phyloP scores from a whole-genome alignment of 306 rosid species.

The Cyamopsis tetragonoloba region DNA sequence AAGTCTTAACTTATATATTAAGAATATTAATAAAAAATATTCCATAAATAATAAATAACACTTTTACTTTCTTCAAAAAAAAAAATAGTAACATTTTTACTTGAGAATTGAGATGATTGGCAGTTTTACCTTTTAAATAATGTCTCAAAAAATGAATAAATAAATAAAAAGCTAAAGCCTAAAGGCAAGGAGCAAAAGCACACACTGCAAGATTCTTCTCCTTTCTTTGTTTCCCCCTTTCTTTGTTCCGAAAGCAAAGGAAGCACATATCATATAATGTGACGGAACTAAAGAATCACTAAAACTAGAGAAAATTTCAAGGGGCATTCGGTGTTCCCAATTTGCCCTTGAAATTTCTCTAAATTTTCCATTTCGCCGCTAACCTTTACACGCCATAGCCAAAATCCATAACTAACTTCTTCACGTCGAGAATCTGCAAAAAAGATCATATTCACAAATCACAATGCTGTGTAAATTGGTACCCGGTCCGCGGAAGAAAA shows the following conservation, averaged over 20 bases:
- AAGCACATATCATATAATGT: neutral
- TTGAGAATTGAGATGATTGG: neutral
- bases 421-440: neutral
- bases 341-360: conserved; percentile 26
- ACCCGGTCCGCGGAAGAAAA: conserved; percentile 57
- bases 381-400: neutral
- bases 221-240: conserved; percentile 5
- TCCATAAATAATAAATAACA: too few relatives aligned
- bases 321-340: conserved; percentile 18
- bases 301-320: conserved; percentile 13
- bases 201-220: conserved; percentile 23
- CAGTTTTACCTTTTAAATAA: neutral
- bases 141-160: neutral
- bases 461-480: conserved; percentile 54
- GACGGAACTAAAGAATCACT: neutral
- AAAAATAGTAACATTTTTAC: neutral
- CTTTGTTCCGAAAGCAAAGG: conserved; percentile 23
- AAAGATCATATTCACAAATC: neutral
- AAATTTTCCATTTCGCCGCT: neutral
- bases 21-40: too few relatives aligned
- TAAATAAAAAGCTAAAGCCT: too few relatives aligned
- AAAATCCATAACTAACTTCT: neutral
- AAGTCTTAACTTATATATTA: too few relatives aligned
- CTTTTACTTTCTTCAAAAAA: too few relatives aligned
- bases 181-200: neutral